Evolutionary conservation across 768 basidiomycete species (phyloP), one percentile per base, ranked within the genome.

Genomic region (Austroboletus festivus): DNA sequence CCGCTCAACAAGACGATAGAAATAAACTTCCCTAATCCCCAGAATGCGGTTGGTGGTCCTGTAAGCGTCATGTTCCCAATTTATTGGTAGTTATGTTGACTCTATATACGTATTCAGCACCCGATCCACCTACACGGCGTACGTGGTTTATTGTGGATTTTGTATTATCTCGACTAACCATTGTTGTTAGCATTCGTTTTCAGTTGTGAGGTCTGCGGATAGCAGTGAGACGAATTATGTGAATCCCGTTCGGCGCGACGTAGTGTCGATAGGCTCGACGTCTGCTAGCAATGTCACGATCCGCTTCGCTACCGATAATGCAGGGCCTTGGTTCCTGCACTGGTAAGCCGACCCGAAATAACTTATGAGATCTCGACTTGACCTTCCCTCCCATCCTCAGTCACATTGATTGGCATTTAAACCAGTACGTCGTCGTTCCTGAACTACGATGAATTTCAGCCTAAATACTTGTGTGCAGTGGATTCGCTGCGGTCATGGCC

Each of bases 241-340:
- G 4, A 71, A 73, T 41, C 72, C 73, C 2, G 61, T 71, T 18
- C 60, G 57, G 33, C 59, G 71, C n/a, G 72, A 73, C 24, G 56
- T 60, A 1, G 48, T 43, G 13, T 60, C 59, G 6, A 38, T 55
- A 26, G 62, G 64, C 7, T 57, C 47, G 35, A 48, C 43, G n/a
- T 62, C 77, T 4, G 7, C 56, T 7, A 54, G 77, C 67, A 61
- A 73, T 59, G 72, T 77, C 37, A 71, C 75, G 7, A 65, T 86
- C 30, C 75, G 83, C 34, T 85, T 78, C 62, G 64, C 69, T 18
- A 82, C 83, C 3, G 79, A 86, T 53, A 86, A 86, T 60, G 68
- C 81, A 1, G 83, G 85, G 5, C 74, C 78, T 11, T 83, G 80
- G 77, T 67, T 76, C 52, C 50, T 75, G 33, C 75, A 76, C 48